Percentiles rank a stretch among this genome's conserved stretches.
Evolutionary conservation across 2,329 filamentous ascomycete species (phyloP).

Genomic region (Talaromyces islandicus): DNA sequence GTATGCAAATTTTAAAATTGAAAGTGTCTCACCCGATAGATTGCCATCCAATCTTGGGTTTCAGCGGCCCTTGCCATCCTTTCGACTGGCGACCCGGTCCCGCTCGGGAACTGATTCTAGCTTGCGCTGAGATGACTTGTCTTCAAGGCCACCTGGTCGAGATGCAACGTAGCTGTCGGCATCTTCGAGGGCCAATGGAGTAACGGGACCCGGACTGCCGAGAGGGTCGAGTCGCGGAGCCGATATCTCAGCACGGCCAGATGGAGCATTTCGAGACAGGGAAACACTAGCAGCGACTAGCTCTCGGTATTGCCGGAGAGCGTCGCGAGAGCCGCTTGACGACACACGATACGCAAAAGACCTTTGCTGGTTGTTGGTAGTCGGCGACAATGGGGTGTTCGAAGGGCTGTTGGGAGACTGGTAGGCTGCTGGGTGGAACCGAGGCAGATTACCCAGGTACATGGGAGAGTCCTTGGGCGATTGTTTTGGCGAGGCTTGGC

Average conservation of each 20-base stretch:
- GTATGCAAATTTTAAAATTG: background rate
- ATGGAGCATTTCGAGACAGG: conserved; percentile 23
- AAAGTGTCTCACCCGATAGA: background rate
- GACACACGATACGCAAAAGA: conserved; percentile 26
- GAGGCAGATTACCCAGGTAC: conserved; percentile 37
- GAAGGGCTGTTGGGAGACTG: conserved; percentile 23
- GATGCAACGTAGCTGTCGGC: conserved; percentile 36
- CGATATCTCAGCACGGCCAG: conserved; percentile 29
- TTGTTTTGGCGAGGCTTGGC: conserved; percentile 24
- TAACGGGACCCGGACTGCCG: conserved; percentile 41
- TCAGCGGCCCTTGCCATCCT: conserved; percentile 11
- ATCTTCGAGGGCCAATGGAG: conserved; percentile 38
- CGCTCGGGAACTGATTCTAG: conserved; percentile 8
- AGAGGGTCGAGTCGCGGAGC: conserved; percentile 41
- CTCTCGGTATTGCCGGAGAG: conserved; percentile 38
- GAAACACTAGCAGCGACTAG: conserved; percentile 29
- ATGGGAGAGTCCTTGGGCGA: conserved; percentile 31
- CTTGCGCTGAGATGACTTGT: conserved; percentile 7
- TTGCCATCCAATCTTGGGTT: background rate
- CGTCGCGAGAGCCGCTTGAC: conserved; percentile 30
- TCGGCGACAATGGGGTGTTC: conserved; percentile 20
- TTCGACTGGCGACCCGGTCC: conserved; percentile 3
- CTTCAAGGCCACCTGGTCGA: conserved; percentile 19
- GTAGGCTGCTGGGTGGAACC: conserved; percentile 42
- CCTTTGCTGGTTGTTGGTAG: conserved; percentile 25